Evolutionary conservation across 2,329 filamentous ascomycete genomes (phyloP).

Genomic region (Pestalotiopsis fici): DNA sequence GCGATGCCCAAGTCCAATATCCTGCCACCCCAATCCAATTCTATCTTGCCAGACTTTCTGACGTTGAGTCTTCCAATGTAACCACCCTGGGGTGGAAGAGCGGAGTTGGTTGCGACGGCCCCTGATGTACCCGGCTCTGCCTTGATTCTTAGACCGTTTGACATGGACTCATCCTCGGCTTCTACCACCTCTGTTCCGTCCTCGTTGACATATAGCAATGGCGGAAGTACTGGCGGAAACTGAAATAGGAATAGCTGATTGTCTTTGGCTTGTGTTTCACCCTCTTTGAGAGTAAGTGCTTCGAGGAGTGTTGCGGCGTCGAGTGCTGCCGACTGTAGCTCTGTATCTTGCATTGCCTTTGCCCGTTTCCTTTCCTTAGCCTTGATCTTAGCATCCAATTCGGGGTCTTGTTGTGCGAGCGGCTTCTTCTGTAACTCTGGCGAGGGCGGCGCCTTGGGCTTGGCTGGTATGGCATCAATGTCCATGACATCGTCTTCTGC

Average conservation of each 20-base stretch:
- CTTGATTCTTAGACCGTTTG: slow-evolving; percentile 23
- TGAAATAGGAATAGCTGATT: slow-evolving; percentile 66
- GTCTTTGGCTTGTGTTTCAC: slow-evolving; percentile 35
- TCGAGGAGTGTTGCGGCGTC: slow-evolving; percentile 32
- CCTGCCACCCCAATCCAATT: slow-evolving; percentile 64
- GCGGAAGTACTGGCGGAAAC: slow-evolving; percentile 62
- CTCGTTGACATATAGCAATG: slow-evolving; percentile 37
- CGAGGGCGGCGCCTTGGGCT: slow-evolving; percentile 27
- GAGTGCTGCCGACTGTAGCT: slow-evolving; percentile 21
- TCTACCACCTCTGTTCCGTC: slow-evolving; percentile 26
- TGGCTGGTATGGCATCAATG: slow-evolving; percentile 40
- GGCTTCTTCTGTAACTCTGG: slow-evolving; percentile 34
- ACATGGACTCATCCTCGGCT: slow-evolving; percentile 21
- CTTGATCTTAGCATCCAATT: slow-evolving; percentile 18
- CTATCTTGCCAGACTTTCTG: slow-evolving; percentile 61
- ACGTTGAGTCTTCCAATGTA: slow-evolving; percentile 62
- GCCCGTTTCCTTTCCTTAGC: slow-evolving; percentile 30
- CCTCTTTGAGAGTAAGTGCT: slow-evolving; percentile 29
- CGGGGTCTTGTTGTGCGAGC: slow-evolving; percentile 13
- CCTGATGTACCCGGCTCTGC: slow-evolving; percentile 23
- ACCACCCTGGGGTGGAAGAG: slow-evolving; percentile 52
- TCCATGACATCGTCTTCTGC: slow-evolving; percentile 37
- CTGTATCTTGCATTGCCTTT: slow-evolving; percentile 29
- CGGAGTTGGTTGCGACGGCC: slow-evolving; percentile 31
- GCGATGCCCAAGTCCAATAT: slow-evolving; percentile 55